phyloP scores from a whole-genome alignment of 225 moss, liverwort and hornwort genomes.

The Physcomitrium patens region DNA sequence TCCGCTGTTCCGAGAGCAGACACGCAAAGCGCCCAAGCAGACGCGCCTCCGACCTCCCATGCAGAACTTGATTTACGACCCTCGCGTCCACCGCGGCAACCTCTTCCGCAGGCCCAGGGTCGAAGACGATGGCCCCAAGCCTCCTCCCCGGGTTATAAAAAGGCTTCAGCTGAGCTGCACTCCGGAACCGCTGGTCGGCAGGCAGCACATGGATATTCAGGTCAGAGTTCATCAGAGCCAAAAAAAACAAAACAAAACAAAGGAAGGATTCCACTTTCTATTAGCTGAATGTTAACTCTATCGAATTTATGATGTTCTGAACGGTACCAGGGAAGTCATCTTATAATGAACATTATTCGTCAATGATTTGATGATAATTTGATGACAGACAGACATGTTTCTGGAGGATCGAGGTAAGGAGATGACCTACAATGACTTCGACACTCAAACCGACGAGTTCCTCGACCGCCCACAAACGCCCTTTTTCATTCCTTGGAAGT shows the following conservation, averaged over 20 bases:
- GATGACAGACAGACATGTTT: slow-evolving; percentile 85
- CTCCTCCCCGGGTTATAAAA: slow-evolving; percentile 30
- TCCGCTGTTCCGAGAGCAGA: background rate
- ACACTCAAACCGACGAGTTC: slow-evolving; percentile 95
- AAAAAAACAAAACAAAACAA: too few relatives aligned
- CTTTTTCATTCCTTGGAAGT: slow-evolving; percentile 96
- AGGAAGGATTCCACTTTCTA: too few relatives aligned
- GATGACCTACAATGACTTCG: slow-evolving; percentile 73
- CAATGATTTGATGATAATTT: too few relatives aligned
- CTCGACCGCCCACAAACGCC: slow-evolving; percentile 85
- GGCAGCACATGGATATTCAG: slow-evolving; percentile 67
- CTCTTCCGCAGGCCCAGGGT: slow-evolving; percentile 47
- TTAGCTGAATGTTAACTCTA: too few relatives aligned
- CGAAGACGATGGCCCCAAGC: slow-evolving; percentile 35
- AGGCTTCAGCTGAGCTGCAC: slow-evolving; percentile 34
- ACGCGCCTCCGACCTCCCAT: slow-evolving; percentile 50
- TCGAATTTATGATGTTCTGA: too few relatives aligned
- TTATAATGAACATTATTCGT: background rate
- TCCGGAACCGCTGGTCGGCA: slow-evolving; percentile 44
- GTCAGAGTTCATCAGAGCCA: background rate
- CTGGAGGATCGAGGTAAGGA: slow-evolving; percentile 81
- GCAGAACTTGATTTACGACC: slow-evolving; percentile 65
- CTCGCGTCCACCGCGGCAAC: slow-evolving; percentile 48
- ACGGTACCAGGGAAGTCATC: too few relatives aligned
- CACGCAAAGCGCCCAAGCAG: slow-evolving; percentile 44